Percentiles rank a stretch among this genome's conserved stretches.
These are phyloP conservation scores for Leptodontidium sp. DNA, from an alignment of 2,329 filamentous ascomycete genomes.

Conservation along the genomic window DNA sequence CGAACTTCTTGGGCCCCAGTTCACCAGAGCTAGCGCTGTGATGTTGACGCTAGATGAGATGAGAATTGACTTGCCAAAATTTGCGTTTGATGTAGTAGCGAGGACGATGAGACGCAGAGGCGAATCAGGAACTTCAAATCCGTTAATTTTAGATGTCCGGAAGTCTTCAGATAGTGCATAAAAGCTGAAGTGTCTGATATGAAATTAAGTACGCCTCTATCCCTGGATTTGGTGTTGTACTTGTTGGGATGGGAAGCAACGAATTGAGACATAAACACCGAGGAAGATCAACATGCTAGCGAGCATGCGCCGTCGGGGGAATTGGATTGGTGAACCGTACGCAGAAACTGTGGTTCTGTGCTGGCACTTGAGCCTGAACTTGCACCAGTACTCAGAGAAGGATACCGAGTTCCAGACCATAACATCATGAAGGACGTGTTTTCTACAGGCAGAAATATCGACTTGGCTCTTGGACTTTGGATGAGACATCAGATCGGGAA, in stretches of 20 bases:
- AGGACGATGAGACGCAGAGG: conserved; percentile 3
- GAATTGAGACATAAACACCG: background rate
- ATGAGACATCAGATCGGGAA: background rate
- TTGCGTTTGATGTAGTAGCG: background rate
- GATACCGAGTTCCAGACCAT: background rate
- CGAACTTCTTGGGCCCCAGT: background rate
- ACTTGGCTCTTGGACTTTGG: background rate
- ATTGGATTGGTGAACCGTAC: background rate
- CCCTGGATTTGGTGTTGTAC: background rate
- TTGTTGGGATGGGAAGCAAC: background rate
- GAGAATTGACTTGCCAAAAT: conserved; percentile 6
- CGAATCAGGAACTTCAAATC: background rate
- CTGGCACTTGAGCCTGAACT: background rate
- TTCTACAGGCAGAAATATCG: background rate
- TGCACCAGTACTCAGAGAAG: too few relatives aligned
- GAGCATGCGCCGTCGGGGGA: background rate
- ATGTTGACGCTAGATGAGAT: background rate
- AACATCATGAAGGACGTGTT: background rate
- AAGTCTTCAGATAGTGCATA: background rate
- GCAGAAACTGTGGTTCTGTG: background rate
- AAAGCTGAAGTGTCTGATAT: background rate
- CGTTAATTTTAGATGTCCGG: background rate
- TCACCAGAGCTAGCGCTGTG: background rate
- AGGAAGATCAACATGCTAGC: background rate
- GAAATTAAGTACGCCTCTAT: too few relatives aligned